Evolutionary conservation across 331 rosid genomes (phyloP).

Genomic region (Rosa hybrid): DNA sequence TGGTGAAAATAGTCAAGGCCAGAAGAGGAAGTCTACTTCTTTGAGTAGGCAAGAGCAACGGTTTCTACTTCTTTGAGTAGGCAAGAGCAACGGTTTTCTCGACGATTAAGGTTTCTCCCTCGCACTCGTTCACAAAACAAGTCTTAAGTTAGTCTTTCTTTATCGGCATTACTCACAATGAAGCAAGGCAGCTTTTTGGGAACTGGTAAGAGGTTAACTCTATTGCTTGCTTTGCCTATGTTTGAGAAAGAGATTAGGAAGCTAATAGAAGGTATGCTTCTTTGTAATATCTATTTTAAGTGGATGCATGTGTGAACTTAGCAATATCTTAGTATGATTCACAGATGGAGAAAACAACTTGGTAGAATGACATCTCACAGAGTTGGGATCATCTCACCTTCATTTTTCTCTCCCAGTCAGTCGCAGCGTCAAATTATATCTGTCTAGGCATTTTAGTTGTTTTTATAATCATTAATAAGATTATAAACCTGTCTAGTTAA

Average conservation of each 20-base stretch:
- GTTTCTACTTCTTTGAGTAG: slow-evolving; percentile 13
- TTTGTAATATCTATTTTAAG: slow-evolving; percentile 14
- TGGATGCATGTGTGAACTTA: background rate
- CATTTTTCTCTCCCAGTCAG: background rate
- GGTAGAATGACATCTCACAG: background rate
- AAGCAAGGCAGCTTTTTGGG: slow-evolving; percentile 7
- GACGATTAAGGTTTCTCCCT: slow-evolving; percentile 14
- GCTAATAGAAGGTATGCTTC: background rate
- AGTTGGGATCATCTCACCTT: background rate
- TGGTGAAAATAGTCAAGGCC: slow-evolving; percentile 13
- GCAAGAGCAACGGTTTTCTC: slow-evolving; percentile 31
- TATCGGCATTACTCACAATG: background rate
- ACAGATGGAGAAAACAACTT: background rate
- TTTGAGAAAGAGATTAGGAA: background rate
- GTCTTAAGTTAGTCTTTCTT: background rate
- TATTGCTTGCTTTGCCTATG: background rate
- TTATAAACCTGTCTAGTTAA: background rate
- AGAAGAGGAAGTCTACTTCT: slow-evolving; percentile 24
- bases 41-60: slow-evolving; percentile 23
- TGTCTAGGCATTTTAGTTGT: background rate
- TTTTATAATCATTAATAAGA: background rate
- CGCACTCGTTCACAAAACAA: slow-evolving; percentile 21
- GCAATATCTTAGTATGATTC: background rate
- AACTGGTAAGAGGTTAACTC: background rate
- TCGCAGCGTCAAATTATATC: background rate